phyloP scores from a whole-genome alignment of 2,329 filamentous ascomycete genomes.

The Neonectria neomacrospora region DNA sequence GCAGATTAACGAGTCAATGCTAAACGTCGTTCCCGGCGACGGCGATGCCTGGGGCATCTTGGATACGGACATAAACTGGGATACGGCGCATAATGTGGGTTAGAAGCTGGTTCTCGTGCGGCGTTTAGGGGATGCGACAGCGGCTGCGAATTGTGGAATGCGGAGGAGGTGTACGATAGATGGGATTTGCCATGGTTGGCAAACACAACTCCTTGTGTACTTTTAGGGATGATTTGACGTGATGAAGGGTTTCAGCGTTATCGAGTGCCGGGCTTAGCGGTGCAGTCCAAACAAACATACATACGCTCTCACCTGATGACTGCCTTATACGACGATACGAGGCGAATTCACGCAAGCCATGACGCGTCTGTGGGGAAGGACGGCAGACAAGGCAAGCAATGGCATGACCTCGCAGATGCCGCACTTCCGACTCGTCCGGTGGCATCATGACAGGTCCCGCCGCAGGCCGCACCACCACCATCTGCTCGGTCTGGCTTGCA shows the following conservation, averaged over 20 bases:
- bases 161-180: slow-evolving; percentile 36
- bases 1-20: slow-evolving; percentile 44
- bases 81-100: slow-evolving; percentile 15
- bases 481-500: too few species aligned
- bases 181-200: slow-evolving; percentile 24
- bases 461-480: not conserved
- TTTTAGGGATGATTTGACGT: slow-evolving; percentile 9
- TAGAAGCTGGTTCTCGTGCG: slow-evolving; percentile 8
- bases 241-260: not conserved
- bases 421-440: not conserved
- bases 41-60: slow-evolving; percentile 47
- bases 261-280: not conserved
- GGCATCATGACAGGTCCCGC: slow-evolving; percentile 23
- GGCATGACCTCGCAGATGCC: slow-evolving; percentile 6
- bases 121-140: slow-evolving; percentile 4
- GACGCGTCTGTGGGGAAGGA: slow-evolving; percentile 6
- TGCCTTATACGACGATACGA: not conserved
- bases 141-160: slow-evolving; percentile 14
- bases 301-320: not conserved
- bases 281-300: not conserved
- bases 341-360: slow-evolving; percentile 5
- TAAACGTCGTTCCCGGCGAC: slow-evolving; percentile 37
- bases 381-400: not conserved
- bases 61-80: slow-evolving; percentile 44
- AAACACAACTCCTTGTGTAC: slow-evolving; percentile 23